Evolutionary conservation across 768 basidiomycete genomes (phyloP).

Genomic region (Boletellus sp.): DNA sequence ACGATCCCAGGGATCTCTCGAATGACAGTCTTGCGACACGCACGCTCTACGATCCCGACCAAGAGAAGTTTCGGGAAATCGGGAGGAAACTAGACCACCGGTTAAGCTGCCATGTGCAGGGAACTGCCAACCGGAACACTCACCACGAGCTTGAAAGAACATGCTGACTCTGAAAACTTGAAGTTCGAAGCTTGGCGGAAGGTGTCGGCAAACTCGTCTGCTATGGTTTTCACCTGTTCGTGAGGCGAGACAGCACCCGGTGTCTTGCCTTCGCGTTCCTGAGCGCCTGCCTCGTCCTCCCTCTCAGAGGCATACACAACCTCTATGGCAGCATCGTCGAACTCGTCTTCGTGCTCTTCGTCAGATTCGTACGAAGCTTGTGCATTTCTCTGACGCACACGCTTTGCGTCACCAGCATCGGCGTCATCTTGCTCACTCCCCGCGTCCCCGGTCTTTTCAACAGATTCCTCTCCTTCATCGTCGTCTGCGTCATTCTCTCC

Average conservation of each 20-base stretch:
- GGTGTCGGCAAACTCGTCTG: constrained; percentile 51
- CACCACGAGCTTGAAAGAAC: constrained; percentile 84
- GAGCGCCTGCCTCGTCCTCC: constrained; percentile 37
- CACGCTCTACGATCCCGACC: constrained; percentile 88
- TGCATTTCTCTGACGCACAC: constrained; percentile 65
- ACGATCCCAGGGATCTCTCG: constrained; percentile 87
- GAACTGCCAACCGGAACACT: constrained; percentile 27
- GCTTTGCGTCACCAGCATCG: constrained; percentile 78
- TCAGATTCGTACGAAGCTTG: constrained; percentile 69
- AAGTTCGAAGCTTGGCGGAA: constrained; percentile 71
- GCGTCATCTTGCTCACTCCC: constrained; percentile 78
- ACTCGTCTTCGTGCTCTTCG: constrained; percentile 44
- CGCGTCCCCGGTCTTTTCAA: constrained; percentile 51
- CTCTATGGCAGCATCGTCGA: constrained; percentile 57
- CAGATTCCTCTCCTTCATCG: constrained; percentile 48
- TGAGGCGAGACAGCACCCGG: constrained; percentile 31
- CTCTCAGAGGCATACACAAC: constrained; percentile 54
- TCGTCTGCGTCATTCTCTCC: constrained; percentile 47
- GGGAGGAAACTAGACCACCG: constrained; percentile 63
- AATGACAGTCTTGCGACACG: constrained; percentile 79
- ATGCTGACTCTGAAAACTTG: constrained; percentile 59
- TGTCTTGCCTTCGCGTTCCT: constrained; percentile 21
- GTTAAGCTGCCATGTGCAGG: background rate
- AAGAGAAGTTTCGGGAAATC: constrained; percentile 91
- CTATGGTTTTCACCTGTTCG: constrained; percentile 41